Evolutionary conservation across 768 basidiomycete genomes (phyloP), one percentile per base, ranked within the genome.

Genomic region (Russula griseocarnosa): DNA sequence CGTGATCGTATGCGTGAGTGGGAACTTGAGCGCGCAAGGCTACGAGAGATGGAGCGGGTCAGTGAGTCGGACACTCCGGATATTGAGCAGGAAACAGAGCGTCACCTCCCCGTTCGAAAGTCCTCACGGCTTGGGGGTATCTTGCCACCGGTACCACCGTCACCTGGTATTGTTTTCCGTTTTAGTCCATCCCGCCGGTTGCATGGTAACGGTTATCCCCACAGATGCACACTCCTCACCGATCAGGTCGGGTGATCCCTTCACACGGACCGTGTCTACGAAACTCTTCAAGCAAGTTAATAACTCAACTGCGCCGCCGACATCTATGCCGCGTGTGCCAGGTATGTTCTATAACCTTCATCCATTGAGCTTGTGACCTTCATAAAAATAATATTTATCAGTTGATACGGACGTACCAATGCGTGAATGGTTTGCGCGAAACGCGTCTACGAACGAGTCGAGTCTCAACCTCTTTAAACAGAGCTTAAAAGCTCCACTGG

Each of bases 401-500:
- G 70, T 71, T 32, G 55, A 69, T 40, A 32, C 51, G 28, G 50
- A 53, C 22, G 52, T 44, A 38, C n/a, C 51, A 3, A 46, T 40
- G 50, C 53, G 58, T 9, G 70, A 68, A 51, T 54, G 53, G 9
- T 59, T 66, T 30, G 24, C 67, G 24, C 60, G 51, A 11, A 62
- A 65, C 3, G 58, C 63, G 22, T 71, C 66, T 18, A 58, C 46
- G 11, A 69, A 67, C 53, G 80, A 79, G 64, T 78, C 79, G 9
- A 79, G 77, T 13, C 71, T 83, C 36, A 75, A 70, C 55, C 77
- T 80, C 34, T 76, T 91, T 67, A 88, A 81, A 73, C 89, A 90
- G 67, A 85, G 83, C 63, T 79, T 92, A 67, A 88, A 82, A 72
- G 78, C 81, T 63, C 92, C 90, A 0, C 85, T 92, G 65, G 88